A percentile compares a stretch with the other conserved stretches of the same genome.
These are phyloP conservation scores for Neonectria sp. DNA, from an alignment of 2,329 filamentous ascomycete species.

Conservation along the genomic window DNA sequence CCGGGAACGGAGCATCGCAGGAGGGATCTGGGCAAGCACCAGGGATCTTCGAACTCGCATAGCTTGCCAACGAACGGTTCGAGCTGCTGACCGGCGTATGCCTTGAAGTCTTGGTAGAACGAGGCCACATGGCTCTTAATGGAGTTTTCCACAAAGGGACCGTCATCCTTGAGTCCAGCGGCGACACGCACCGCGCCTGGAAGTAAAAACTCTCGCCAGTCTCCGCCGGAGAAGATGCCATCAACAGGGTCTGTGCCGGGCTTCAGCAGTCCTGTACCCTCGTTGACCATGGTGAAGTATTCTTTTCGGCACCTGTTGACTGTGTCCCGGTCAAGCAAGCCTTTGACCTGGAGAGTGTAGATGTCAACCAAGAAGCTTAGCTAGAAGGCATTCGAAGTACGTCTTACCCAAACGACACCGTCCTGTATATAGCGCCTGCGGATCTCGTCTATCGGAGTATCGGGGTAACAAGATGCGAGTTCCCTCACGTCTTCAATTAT, in stretches of 20 bases:
- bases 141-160: slow-evolving; percentile 54
- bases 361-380: slow-evolving; percentile 39
- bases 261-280: slow-evolving; percentile 67
- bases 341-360: slow-evolving; percentile 69
- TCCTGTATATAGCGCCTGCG: slow-evolving; percentile 53
- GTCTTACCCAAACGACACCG: slow-evolving; percentile 47
- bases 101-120: slow-evolving; percentile 66
- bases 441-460: slow-evolving; percentile 63
- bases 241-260: slow-evolving; percentile 64
- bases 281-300: slow-evolving; percentile 67
- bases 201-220: slow-evolving; percentile 13
- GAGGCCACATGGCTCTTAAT: slow-evolving; percentile 65
- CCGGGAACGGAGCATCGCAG: slow-evolving; percentile 67
- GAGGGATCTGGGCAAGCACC: slow-evolving; percentile 48
- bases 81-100: slow-evolving; percentile 62
- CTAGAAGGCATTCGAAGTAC: not conserved
- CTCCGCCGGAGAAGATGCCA: slow-evolving; percentile 60
- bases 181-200: slow-evolving; percentile 3
- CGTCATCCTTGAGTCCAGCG: slow-evolving; percentile 9
- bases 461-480: slow-evolving; percentile 55
- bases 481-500: slow-evolving; percentile 11
- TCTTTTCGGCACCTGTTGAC: slow-evolving; percentile 64
- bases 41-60: slow-evolving; percentile 63
- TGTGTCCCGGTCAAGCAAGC: slow-evolving; percentile 65
- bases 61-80: slow-evolving; percentile 62